phyloP scores from a whole-genome alignment of 768 basidiomycete species.

The Hericium erinaceus region DNA sequence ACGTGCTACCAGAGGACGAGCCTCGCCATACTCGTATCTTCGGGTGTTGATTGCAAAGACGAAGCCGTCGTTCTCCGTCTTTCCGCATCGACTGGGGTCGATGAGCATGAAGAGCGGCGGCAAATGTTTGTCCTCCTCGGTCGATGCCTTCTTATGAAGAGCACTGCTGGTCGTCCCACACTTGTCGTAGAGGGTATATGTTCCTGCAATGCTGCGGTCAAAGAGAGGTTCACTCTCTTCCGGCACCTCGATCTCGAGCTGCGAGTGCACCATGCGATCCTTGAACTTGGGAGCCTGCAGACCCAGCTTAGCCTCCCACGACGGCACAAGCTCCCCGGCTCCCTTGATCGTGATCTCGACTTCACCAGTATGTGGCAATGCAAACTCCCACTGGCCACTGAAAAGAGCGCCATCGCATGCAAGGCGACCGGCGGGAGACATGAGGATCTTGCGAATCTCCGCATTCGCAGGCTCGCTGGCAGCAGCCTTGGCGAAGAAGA shows the following conservation, averaged over 20 bases:
- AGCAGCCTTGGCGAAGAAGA: slow-evolving; percentile 66
- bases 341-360: slow-evolving; percentile 58
- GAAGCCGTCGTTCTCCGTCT: slow-evolving; percentile 68
- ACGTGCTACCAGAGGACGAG: slow-evolving; percentile 65
- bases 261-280: slow-evolving; percentile 57
- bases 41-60: slow-evolving; percentile 76
- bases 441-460: slow-evolving; percentile 64
- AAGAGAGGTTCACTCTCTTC: slow-evolving; percentile 35
- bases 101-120: slow-evolving; percentile 75
- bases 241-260: slow-evolving; percentile 54
- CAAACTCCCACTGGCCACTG: slow-evolving; percentile 70
- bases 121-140: slow-evolving; percentile 33
- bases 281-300: slow-evolving; percentile 55
- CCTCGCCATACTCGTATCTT: slow-evolving; percentile 74
- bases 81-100: slow-evolving; percentile 76
- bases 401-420: slow-evolving; percentile 49
- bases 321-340: slow-evolving; percentile 59
- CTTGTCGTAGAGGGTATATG: slow-evolving; percentile 68
- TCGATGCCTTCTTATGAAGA: slow-evolving; percentile 55
- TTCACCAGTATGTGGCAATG: slow-evolving; percentile 50
- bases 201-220: slow-evolving; percentile 77
- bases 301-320: slow-evolving; percentile 81
- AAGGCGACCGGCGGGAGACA: slow-evolving; percentile 70
- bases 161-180: slow-evolving; percentile 86
- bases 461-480: slow-evolving; percentile 66